Evolutionary conservation across 2,329 filamentous ascomycete species (phyloP).

Genomic region (Colletotrichum camelliae): DNA sequence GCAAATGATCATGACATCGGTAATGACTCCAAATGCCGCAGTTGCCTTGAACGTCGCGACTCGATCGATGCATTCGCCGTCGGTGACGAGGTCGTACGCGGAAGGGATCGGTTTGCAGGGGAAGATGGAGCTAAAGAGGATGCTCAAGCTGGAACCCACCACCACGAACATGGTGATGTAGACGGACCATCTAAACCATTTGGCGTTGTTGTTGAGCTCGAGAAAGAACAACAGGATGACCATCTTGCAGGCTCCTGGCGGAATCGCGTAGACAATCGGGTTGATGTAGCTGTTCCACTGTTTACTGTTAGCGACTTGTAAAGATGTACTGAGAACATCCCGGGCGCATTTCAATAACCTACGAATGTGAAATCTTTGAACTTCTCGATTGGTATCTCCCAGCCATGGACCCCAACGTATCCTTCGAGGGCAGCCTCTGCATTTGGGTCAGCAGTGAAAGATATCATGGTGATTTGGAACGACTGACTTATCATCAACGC

Average conservation of each 20-base stretch:
- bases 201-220: constrained; percentile 11
- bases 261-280: constrained; percentile 23
- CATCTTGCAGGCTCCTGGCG: constrained; percentile 20
- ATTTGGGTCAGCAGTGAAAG: background rate
- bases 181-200: constrained; percentile 17
- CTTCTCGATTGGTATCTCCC: constrained; percentile 16
- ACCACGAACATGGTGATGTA: constrained; percentile 17
- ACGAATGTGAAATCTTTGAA: constrained; percentile 11
- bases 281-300: constrained; percentile 15
- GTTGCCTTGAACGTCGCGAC: constrained; percentile 51
- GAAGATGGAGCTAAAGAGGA: constrained; percentile 34
- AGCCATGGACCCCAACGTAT: constrained; percentile 11
- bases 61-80: constrained; percentile 44
- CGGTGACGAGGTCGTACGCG: constrained; percentile 27
- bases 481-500: constrained; percentile 5
- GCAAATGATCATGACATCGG: constrained; percentile 49
- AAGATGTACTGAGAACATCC: accelerated
- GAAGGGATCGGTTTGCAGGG: constrained; percentile 33
- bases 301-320: background rate
- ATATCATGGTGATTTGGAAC: background rate
- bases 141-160: constrained; percentile 20
- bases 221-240: constrained; percentile 22
- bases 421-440: background rate
- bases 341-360: background rate
- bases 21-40: constrained; percentile 49